phyloP scores from a whole-genome alignment of 2,329 filamentous ascomycete genomes.

The Talaromyces sp. region DNA sequence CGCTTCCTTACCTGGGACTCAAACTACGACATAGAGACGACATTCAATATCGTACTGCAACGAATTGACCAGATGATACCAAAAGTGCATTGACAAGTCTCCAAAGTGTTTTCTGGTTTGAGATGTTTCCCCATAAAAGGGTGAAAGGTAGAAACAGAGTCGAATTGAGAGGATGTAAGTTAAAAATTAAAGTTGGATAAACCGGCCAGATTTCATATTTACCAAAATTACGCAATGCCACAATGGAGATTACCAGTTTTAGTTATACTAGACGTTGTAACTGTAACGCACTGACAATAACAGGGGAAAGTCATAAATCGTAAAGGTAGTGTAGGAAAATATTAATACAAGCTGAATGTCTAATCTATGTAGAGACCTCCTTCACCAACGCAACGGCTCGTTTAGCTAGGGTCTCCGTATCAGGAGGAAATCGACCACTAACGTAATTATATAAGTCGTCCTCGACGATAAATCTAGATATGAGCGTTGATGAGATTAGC shows the following conservation, averaged over 20 bases:
- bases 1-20: background rate
- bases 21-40: background rate
- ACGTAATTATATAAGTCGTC: constrained; percentile 41
- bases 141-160: too few relatives aligned
- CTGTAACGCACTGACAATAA: background rate
- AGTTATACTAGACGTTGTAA: background rate
- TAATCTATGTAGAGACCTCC: constrained; percentile 17
- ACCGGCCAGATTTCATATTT: constrained; percentile 1
- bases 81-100: too few relatives aligned
- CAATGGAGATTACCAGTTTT: background rate
- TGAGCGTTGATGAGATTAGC: background rate
- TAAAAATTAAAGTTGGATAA: background rate
- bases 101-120: too few relatives aligned
- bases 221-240: constrained; percentile 6
- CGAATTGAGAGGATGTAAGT: background rate
- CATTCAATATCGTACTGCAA: background rate
- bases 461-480: constrained; percentile 18
- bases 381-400: constrained; percentile 43
- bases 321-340: background rate
- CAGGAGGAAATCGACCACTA: constrained; percentile 19
- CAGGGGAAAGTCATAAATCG: background rate
- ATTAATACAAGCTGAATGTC: background rate
- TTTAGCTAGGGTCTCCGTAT: constrained; percentile 40
- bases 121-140: too few relatives aligned
- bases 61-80: background rate